These are phyloP conservation scores for Cytospora mali DNA, from an alignment of 2,329 filamentous ascomycete genomes.

Conservation along the genomic window DNA sequence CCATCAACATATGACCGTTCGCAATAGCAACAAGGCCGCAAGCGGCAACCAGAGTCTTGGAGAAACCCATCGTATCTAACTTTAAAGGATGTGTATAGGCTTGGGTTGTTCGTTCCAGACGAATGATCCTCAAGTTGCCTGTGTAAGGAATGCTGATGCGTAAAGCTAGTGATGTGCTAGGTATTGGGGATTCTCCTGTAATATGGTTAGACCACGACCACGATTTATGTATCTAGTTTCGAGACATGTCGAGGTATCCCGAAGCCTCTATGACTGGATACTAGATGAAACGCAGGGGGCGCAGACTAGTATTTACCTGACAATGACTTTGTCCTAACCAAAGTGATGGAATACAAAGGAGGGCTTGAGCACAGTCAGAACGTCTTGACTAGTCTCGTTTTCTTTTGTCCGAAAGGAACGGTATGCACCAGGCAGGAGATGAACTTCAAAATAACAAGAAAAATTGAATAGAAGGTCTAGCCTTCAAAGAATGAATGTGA, in stretches of 20 bases:
- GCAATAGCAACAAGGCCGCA: slow-evolving; percentile 60
- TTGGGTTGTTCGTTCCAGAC: slow-evolving; percentile 45
- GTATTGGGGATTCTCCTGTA: slow-evolving; percentile 27
- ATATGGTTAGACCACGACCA: slow-evolving; percentile 17
- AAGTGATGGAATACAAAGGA: slow-evolving; percentile 24
- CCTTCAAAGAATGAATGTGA: slow-evolving; percentile 43
- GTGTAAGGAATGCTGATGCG: slow-evolving; percentile 32
- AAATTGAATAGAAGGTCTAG: slow-evolving; percentile 36
- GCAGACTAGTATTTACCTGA: slow-evolving; percentile 12
- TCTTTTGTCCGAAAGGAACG: slow-evolving; percentile 38
- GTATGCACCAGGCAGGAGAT: slow-evolving; percentile 47
- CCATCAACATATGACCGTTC: slow-evolving; percentile 78
- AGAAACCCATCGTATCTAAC: slow-evolving; percentile 51
- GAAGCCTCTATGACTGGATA: background rate
- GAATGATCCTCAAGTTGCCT: slow-evolving; percentile 34
- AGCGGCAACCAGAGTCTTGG: slow-evolving; percentile 52
- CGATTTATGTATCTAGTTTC: background rate
- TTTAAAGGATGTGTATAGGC: slow-evolving; percentile 31
- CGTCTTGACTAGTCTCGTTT: slow-evolving; percentile 34
- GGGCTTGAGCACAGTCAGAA: slow-evolving; percentile 25
- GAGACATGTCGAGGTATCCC: background rate
- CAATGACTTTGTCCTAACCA: slow-evolving; percentile 14
- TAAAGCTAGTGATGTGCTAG: slow-evolving; percentile 27
- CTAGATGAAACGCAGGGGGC: background rate
- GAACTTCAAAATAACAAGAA: slow-evolving; percentile 32